These are phyloP conservation scores for Globisporangium okanoganense DNA, from an alignment of 352 stramenopile species.

Conservation along the genomic window DNA sequence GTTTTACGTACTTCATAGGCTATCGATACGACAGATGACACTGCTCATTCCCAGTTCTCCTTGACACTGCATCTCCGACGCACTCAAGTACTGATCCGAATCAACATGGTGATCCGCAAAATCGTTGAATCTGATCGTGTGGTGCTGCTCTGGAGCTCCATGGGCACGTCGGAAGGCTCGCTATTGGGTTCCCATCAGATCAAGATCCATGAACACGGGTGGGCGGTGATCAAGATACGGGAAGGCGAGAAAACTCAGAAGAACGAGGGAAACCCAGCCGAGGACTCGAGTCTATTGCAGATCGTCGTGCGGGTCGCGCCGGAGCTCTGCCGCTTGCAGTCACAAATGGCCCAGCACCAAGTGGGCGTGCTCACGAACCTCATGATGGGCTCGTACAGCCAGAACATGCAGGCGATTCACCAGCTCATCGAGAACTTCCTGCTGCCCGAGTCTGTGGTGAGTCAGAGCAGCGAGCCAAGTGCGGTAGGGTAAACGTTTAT, in stretches of 20 bases:
- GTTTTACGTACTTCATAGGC: neutral
- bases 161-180: slow-evolving; percentile 1
- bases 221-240: neutral
- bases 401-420: slow-evolving; percentile 10
- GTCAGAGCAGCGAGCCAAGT: too few relatives aligned
- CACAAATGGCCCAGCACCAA: neutral
- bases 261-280: too few relatives aligned
- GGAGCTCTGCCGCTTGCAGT: neutral
- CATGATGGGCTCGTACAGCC: slow-evolving; percentile 11
- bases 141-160: slow-evolving; percentile 3
- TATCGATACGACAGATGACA: slow-evolving; percentile 2
- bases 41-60: neutral
- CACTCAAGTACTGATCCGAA: neutral
- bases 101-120: neutral
- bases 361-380: slow-evolving; percentile 8
- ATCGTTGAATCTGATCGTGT: neutral
- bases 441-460: neutral
- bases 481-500: too few relatives aligned
- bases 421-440: slow-evolving; percentile 10
- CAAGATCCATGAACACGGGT: slow-evolving; percentile 2
- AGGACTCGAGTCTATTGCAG: neutral
- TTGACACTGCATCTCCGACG: neutral
- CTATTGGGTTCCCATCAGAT: neutral
- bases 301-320: neutral
- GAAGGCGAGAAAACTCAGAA: neutral